Conservation (phyloP, 176 grass and related monocot species). For the Thalia dealbata region DNA sequence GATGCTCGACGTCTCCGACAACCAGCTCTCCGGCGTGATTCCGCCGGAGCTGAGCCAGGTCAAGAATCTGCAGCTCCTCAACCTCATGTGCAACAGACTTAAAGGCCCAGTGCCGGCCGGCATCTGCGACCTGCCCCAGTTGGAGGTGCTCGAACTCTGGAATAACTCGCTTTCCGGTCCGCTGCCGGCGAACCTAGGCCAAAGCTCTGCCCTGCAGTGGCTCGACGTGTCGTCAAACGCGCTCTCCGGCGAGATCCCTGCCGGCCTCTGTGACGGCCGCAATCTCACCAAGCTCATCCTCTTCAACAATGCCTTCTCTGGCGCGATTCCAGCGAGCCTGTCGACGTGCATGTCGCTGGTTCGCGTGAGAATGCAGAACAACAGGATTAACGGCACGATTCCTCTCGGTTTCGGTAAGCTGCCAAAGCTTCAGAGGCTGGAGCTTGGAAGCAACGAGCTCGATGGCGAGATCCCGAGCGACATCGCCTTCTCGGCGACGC, state of each 20-base stretch:
- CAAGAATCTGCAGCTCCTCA: conserved; percentile 50
- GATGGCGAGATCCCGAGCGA: conserved; percentile 68
- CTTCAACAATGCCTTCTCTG: conserved; percentile 70
- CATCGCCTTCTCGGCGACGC: conserved; percentile 39
- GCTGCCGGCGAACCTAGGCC: conserved; percentile 48
- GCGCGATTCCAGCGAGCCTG: conserved; percentile 43
- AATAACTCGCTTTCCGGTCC: conserved; percentile 72
- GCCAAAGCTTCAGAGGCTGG: conserved; percentile 50
- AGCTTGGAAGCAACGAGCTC: conserved; percentile 62
- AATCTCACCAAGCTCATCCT: conserved; percentile 64
- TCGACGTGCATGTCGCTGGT: conserved; percentile 60
- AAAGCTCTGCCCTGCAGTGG: conserved; percentile 65
- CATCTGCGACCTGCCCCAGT: conserved; percentile 43
- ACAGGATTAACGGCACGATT: conserved; percentile 57
- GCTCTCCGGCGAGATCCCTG: conserved; percentile 38
- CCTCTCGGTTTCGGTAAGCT: conserved; percentile 56
- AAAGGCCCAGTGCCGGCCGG: conserved; percentile 42
- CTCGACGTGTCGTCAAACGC: conserved; percentile 80
- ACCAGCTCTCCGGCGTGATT: conserved; percentile 43
- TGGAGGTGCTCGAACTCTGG: conserved; percentile 82
- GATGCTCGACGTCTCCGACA: conserved; percentile 75
- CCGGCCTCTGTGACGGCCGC: conserved; percentile 52
- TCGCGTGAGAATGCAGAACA: conserved; percentile 68
- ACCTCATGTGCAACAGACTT: conserved; percentile 86
- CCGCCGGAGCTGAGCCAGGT: conserved; percentile 47